Evolutionary conservation across 306 rosid species (phyloP).

Genomic region (Trichosanthes cucumerina): DNA sequence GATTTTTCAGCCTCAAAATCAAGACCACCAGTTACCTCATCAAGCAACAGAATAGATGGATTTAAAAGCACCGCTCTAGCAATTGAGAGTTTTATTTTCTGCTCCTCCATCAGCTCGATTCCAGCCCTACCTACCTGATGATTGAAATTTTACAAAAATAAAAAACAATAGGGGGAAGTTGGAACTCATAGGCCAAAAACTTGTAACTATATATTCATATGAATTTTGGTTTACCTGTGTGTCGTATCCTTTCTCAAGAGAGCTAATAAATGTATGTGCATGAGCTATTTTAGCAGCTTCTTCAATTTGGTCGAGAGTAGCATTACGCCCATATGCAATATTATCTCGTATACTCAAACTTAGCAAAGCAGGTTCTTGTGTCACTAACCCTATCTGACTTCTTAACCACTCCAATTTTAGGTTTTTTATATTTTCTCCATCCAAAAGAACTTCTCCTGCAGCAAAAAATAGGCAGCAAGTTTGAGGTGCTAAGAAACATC

Average conservation of each 20-base stretch:
- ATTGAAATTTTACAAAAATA: conserved; percentile 13
- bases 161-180: not conserved
- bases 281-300: conserved; percentile 99
- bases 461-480: not conserved
- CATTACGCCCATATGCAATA: conserved; percentile 97
- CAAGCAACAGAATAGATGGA: conserved; percentile 93
- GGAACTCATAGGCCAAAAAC: not conserved
- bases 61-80: conserved; percentile 97
- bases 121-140: conserved; percentile 94
- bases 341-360: conserved; percentile 96
- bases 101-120: conserved; percentile 81
- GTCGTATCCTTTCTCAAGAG: conserved; percentile 68
- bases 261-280: conserved; percentile 95
- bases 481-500: not conserved
- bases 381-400: conserved; percentile 95
- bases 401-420: conserved; percentile 88
- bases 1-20: conserved; percentile 99
- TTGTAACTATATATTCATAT: not conserved
- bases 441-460: conserved; percentile 99
- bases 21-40: conserved; percentile 99
- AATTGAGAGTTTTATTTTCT: conserved; percentile 89
- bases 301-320: conserved; percentile 83
- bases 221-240: conserved; percentile 59
- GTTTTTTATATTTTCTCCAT: conserved; percentile 95
- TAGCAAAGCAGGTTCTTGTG: conserved; percentile 97